Base-by-base conservation (phyloP, 345 rosid genomes). In the Salix caprea region DNA sequence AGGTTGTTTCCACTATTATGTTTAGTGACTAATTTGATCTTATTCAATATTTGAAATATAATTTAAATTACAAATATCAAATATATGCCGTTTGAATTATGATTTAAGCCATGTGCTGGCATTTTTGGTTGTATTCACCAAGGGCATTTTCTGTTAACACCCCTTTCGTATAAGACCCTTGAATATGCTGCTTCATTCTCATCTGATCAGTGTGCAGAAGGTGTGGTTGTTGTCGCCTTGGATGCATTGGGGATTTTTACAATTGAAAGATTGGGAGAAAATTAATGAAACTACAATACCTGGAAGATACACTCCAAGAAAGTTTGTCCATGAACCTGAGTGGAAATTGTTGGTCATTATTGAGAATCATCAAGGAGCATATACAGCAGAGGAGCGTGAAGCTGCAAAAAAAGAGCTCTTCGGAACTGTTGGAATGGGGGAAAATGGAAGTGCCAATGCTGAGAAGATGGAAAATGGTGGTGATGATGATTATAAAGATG, bases 141-240 rank as follows among this genome's bases (percentile, higher is more conserved):
- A 82, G 99, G 99, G 28, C 93, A 91, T 87, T 96, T 96, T 83
- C 91, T 87, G 75, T 80, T 96, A 79, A 93, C 98, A 16, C 99
- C 98, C 46, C 97, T 96, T 56, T 96, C 98, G 19, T 93, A 28
- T 28, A 0, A 28, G 30, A 28, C 30, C 0, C 30, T 28, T 28
- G 30, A 28, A 32, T 32, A 84, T 85, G 98, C 99, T 78, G 96
- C 99, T 28, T 90, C 98, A 0, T 93, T 96, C 84, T 96, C 98
- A 77, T 96, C 99, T 75, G 99, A 96, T 87, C 99, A 96, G 82
- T 93, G 99, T 87, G 90, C 98, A 2, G 99, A 92, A 86, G 99
- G 99, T 87, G 97, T 96, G 21, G 99, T 93, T 76, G 84, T 98
- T 74, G 99, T 96, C 11, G 94, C 99, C 23, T 97, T 94, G 80